phyloP scores from a whole-genome alignment of 331 rosid species.

The Malus hybrid region DNA sequence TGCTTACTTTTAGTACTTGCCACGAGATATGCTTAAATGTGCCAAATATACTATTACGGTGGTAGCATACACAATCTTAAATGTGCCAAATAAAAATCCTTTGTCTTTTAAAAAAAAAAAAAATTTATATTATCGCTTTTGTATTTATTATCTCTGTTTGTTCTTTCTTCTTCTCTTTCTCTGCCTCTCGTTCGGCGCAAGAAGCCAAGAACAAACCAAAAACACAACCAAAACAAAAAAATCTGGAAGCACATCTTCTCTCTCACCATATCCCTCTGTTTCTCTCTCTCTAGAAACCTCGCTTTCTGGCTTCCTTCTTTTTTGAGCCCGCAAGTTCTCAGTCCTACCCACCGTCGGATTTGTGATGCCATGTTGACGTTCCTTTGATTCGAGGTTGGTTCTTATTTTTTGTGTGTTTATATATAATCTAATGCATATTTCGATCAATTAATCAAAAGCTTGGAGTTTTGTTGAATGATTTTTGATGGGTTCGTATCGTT shows the following conservation, averaged over 20 bases:
- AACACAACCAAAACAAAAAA: background rate
- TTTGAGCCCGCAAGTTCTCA: background rate
- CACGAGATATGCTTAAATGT: too few relatives aligned
- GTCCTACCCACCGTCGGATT: background rate
- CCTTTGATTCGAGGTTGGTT: background rate
- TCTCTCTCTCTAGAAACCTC: background rate
- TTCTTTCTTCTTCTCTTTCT: background rate
- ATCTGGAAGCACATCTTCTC: background rate
- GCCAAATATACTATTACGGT: too few relatives aligned
- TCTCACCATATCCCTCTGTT: background rate
- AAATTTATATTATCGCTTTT: background rate
- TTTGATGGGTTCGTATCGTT: background rate
- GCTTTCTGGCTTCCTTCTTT: background rate
- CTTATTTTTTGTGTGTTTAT: background rate
- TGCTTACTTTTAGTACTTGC: too few relatives aligned
- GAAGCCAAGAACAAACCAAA: background rate
- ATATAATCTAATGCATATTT: slow-evolving; percentile 2
- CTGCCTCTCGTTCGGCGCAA: background rate
- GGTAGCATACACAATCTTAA: too few relatives aligned
- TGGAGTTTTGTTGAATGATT: background rate
- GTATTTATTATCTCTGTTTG: background rate
- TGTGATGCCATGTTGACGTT: background rate
- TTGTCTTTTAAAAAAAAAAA: too few relatives aligned
- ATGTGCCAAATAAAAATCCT: background rate
- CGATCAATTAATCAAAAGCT: background rate